These are phyloP conservation scores for Chlamydomonas schloesseri DNA, from an alignment of 139 green algal genomes.

Conservation along the genomic window DNA sequence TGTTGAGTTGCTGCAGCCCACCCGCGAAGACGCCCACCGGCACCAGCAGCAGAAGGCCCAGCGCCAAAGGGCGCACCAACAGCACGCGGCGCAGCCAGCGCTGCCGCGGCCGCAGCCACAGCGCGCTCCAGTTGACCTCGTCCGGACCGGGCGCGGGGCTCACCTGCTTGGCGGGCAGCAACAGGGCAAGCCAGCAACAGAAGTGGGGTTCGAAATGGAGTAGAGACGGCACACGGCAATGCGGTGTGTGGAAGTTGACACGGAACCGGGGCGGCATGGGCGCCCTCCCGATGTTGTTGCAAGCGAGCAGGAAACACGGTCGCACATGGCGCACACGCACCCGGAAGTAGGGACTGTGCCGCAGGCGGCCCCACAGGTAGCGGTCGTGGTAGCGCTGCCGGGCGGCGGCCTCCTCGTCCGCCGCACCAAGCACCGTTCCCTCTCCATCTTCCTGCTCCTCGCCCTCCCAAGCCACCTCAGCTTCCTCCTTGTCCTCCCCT, in stretches of 20 bases:
- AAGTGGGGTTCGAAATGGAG: too few species aligned
- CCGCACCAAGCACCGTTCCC: too few species aligned
- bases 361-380: too few species aligned
- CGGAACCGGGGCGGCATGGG: too few species aligned
- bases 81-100: conserved; percentile 59
- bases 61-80: conserved; percentile 44
- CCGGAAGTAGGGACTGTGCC: not conserved
- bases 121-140: conserved; percentile 71
- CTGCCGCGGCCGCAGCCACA: conserved; percentile 63
- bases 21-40: conserved; percentile 68
- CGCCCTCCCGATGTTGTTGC: too few species aligned
- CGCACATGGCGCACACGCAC: not conserved
- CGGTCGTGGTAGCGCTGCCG: too few species aligned
- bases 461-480: not conserved
- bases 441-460: not conserved
- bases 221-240: too few species aligned
- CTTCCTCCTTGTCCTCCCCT: too few species aligned
- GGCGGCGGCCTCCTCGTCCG: too few species aligned
- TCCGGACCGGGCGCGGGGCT: conserved; percentile 71
- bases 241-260: too few species aligned
- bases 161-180: not conserved
- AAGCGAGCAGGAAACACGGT: too few species aligned
- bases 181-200: too few species aligned
- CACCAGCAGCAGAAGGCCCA: conserved; percentile 68
- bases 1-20: conserved; percentile 45